phyloP scores from a whole-genome alignment of 495 filamentous ascomycete species.

The Cryomyces antarcticus region DNA sequence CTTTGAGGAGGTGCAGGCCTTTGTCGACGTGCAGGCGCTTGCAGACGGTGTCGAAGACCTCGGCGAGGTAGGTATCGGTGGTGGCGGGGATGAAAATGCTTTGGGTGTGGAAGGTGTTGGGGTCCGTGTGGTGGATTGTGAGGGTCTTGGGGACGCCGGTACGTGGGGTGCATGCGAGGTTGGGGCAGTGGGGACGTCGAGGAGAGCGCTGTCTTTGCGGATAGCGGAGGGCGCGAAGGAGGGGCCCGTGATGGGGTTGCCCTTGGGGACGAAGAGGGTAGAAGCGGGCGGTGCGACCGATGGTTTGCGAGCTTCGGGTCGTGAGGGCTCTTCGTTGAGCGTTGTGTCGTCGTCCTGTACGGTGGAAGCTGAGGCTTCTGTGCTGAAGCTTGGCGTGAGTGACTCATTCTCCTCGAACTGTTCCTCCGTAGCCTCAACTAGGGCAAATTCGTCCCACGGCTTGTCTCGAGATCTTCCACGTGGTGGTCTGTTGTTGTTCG shows the following conservation, averaged over 20 bases:
- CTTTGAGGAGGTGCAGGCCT: slow-evolving; percentile 69
- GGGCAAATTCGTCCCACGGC: slow-evolving; percentile 81
- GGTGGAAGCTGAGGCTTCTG: slow-evolving; percentile 30
- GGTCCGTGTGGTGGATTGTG: slow-evolving; percentile 63
- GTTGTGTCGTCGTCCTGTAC: slow-evolving; percentile 8
- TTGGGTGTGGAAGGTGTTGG: slow-evolving; percentile 34
- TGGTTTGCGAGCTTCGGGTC: background rate
- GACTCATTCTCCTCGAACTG: slow-evolving; percentile 63
- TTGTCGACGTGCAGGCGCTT: slow-evolving; percentile 79
- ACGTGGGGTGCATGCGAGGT: slow-evolving; percentile 38
- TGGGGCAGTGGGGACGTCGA: slow-evolving; percentile 20
- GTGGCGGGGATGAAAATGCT: slow-evolving; percentile 60
- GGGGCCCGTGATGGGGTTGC: slow-evolving; percentile 22
- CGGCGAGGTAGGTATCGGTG: slow-evolving; percentile 84
- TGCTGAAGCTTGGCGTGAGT: slow-evolving; percentile 49
- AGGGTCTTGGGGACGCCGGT: slow-evolving; percentile 70
- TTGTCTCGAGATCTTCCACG: slow-evolving; percentile 57
- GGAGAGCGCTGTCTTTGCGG: slow-evolving; percentile 21
- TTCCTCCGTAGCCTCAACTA: slow-evolving; percentile 58
- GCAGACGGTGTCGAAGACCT: slow-evolving; percentile 80
- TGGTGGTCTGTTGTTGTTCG: slow-evolving; percentile 61
- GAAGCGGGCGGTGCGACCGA: slow-evolving; percentile 10
- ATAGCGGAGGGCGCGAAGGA: slow-evolving; percentile 14
- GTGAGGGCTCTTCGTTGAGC: background rate
- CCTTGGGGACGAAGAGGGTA: slow-evolving; percentile 15